Conservation (phyloP, 805 yeast species). For the Barnettozyma pratensis region DNA sequence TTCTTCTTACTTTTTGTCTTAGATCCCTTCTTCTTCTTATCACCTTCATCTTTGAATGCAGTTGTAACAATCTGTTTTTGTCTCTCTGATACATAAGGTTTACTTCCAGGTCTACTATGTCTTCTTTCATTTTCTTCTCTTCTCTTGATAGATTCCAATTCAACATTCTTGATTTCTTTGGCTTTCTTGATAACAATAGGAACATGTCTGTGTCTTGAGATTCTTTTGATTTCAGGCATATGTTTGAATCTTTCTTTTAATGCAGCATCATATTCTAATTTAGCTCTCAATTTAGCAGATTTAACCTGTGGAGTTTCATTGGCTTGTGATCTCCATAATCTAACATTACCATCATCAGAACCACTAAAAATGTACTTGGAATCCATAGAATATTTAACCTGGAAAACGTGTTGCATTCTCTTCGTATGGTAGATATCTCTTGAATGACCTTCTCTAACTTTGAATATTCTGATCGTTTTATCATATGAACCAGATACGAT, state of each 20-base stretch:
- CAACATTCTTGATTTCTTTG: conserved; percentile 74
- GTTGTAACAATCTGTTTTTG: conserved; percentile 83
- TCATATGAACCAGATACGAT: conserved; percentile 94
- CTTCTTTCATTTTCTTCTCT: conserved; percentile 80
- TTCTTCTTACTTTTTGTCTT: not conserved
- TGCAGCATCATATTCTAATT: conserved; percentile 86
- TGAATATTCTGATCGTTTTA: conserved; percentile 80
- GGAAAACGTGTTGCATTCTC: conserved; percentile 93
- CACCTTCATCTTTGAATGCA: conserved; percentile 51
- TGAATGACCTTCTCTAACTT: conserved; percentile 79
- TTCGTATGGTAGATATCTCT: conserved; percentile 94
- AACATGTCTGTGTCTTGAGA: conserved; percentile 86
- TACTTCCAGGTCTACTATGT: conserved; percentile 61
- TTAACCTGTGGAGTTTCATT: conserved; percentile 79
- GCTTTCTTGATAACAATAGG: conserved; percentile 89
- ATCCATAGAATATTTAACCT: conserved; percentile 83
- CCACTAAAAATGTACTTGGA: conserved; percentile 83
- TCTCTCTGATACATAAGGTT: conserved; percentile 64
- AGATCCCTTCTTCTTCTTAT: conserved; percentile 9
- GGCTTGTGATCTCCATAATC: conserved; percentile 89
- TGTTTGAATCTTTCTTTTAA: conserved; percentile 87
- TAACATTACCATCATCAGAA: conserved; percentile 92
- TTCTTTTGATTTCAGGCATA: conserved; percentile 95
- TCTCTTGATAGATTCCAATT: conserved; percentile 66
- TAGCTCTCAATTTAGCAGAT: conserved; percentile 72